Conservation (phyloP, 805 yeast genomes). For the Monosporozyma aerobia region DNA sequence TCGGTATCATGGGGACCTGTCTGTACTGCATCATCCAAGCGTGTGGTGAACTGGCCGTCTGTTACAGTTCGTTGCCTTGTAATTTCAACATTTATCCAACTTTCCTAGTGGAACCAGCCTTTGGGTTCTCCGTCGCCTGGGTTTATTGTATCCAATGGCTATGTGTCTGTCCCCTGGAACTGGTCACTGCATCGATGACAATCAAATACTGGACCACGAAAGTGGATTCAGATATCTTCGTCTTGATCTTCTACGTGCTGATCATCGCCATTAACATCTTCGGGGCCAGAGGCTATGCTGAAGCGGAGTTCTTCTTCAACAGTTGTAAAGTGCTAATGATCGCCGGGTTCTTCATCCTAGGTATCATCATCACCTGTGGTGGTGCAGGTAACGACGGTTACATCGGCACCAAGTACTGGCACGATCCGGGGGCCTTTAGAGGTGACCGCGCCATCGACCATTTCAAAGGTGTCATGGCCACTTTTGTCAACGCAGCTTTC, state of each 20-base stretch:
- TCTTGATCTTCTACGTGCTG: conserved; percentile 41
- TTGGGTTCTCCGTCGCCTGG: conserved; percentile 55
- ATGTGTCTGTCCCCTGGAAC: conserved; percentile 51
- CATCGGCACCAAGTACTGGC: conserved; percentile 45
- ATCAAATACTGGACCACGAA: conserved; percentile 47
- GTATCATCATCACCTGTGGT: conserved; percentile 37
- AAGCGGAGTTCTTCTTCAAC: conserved; percentile 58
- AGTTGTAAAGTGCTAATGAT: conserved; percentile 54
- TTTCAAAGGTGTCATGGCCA: conserved; percentile 46
- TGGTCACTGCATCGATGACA: conserved; percentile 57
- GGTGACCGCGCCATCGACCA: conserved; percentile 33
- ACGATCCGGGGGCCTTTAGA: conserved; percentile 44
- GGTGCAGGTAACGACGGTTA: conserved; percentile 36
- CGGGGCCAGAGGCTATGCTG: conserved; percentile 51
- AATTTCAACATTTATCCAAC: conserved; percentile 54
- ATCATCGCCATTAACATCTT: conserved; percentile 37
- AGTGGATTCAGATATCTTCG: conserved; percentile 51
- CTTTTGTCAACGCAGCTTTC: conserved; percentile 49
- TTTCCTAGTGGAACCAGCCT: conserved; percentile 45
- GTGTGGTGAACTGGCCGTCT: conserved; percentile 58
- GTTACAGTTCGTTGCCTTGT: conserved; percentile 49
- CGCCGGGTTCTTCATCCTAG: conserved; percentile 46
- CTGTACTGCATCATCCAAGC: conserved; percentile 51
- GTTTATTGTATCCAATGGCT: conserved; percentile 57
- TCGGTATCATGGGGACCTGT: conserved; percentile 47